A percentile compares a stretch with the other conserved stretches of the same genome.
Evolutionary conservation across 495 filamentous ascomycete species (phyloP).

Genomic region (Aspergillus baeticus): DNA sequence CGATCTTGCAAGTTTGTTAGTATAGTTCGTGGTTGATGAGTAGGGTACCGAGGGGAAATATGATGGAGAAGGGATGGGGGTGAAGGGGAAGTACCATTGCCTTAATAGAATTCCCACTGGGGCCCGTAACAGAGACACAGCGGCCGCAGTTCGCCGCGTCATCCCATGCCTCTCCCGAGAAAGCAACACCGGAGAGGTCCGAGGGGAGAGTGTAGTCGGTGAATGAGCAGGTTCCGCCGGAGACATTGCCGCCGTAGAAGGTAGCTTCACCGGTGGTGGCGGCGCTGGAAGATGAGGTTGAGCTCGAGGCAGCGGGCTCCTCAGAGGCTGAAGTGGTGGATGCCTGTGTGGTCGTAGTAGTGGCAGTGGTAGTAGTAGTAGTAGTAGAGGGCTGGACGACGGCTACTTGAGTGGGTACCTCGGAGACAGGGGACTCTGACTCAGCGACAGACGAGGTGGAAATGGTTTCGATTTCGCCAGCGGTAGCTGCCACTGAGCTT

Average conservation of each 20-base stretch:
- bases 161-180: conserved; percentile 51
- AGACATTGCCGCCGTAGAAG: conserved; percentile 58
- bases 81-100: conserved; percentile 55
- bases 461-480: neutral
- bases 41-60: too few relatives aligned
- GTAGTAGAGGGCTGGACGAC: conserved; percentile 6
- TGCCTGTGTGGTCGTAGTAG: conserved; percentile 11
- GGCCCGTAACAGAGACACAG: conserved; percentile 55
- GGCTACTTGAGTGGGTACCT: conserved; percentile 1
- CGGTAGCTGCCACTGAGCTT: neutral
- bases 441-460: neutral
- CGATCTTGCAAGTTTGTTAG: conserved; percentile 38
- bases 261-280: conserved; percentile 40
- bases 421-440: conserved; percentile 1
- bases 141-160: conserved; percentile 53
- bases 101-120: conserved; percentile 54
- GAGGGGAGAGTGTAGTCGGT: conserved; percentile 56
- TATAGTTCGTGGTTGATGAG: neutral
- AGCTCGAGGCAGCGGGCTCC: conserved; percentile 9
- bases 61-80: neutral
- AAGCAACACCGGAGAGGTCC: conserved; percentile 52
- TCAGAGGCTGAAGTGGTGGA: conserved; percentile 10
- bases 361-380: conserved; percentile 1
- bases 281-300: conserved; percentile 18
- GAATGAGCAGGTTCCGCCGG: conserved; percentile 58